Evolutionary conservation across 495 filamentous ascomycete species (phyloP).

Genomic region (Lophiotrema nucula): DNA sequence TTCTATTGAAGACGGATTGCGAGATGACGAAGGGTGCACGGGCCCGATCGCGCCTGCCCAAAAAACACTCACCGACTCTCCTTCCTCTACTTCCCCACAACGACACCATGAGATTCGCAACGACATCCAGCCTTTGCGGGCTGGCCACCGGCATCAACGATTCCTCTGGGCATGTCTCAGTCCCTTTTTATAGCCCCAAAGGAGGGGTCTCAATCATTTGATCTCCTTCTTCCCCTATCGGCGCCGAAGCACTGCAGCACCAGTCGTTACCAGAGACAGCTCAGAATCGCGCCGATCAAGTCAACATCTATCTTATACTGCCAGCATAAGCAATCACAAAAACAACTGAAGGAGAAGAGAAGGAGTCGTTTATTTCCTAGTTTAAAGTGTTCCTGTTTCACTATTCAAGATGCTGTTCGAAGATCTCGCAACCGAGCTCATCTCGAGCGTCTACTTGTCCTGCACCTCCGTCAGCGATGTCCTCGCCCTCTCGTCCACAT

Average conservation of each 20-base stretch:
- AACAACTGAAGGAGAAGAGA: conserved; percentile 29
- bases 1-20: no score
- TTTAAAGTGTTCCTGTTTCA: neutral
- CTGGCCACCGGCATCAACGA: conserved; percentile 22
- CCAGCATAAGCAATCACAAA: conserved; percentile 3
- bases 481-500: conserved; percentile 55
- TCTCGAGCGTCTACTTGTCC: conserved; percentile 60
- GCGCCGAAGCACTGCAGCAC: conserved; percentile 37
- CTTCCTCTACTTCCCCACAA: conserved; percentile 11
- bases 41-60: neutral
- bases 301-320: neutral
- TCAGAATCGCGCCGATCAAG: conserved; percentile 25
- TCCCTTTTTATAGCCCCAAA: conserved; percentile 66
- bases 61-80: neutral
- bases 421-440: conserved; percentile 59
- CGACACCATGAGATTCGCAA: conserved; percentile 21
- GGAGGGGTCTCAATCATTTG: conserved; percentile 64
- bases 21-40: neutral
- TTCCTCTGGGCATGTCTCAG: conserved; percentile 43
- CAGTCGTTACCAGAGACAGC: conserved; percentile 24
- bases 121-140: conserved; percentile 20
- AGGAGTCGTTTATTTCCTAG: conserved; percentile 5
- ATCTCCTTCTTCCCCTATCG: conserved; percentile 41
- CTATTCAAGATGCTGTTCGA: conserved; percentile 48
- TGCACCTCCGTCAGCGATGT: conserved; percentile 54